Evolutionary conservation across 2,329 filamentous ascomycete species (phyloP), one percentile per base, ranked within the genome.

Genomic region (Exophiala viscosa): DNA sequence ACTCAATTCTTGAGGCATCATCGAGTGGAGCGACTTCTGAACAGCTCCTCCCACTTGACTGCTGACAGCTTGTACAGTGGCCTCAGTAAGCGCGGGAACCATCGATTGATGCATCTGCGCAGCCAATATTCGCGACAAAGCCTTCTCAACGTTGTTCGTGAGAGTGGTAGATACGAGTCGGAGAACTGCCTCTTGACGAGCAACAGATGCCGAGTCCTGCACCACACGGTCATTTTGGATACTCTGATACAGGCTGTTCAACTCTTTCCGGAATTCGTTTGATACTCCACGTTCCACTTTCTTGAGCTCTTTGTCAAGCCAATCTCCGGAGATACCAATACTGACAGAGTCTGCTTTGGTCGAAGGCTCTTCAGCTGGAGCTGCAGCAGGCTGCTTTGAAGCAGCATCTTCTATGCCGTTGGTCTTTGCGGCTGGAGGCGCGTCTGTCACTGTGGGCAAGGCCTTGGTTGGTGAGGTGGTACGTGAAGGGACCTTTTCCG

Each of bases 31-130:
- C 47, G 86, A 79, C 44, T 82, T 78, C 59, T 82, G 80, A 50
- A 96, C 72, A 55, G 83, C 83, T 58, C 81, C 78, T 50, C 82
- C 79, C 18, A 97, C 76, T 66, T 88, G 84, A 57, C 87, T 85
- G 49, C 86, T 81, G 23, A 96, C 77, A 3, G 85, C 80, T 56
- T 83, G 81, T 40, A 82, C 78, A 11, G 88, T 83, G 38, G 85
- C 77, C 46, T 84, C 79, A 36, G 84, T 80, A 51, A 97, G 75
- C 31, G 84, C 77, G 9, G 93, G 92, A 47, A 96, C 76, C 40
- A 96, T 82, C 11, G 84, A 79, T 50, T 84, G 79, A 56, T 88
- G 81, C 60, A 96, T 88, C 67, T 87, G 87, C 43, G 84, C 79
- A 42, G 83, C 81, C 45, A 96, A 85, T 61, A 95, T 88, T 55